phyloP scores from a whole-genome alignment of 805 yeast species.

The Candida ipomoeae region DNA sequence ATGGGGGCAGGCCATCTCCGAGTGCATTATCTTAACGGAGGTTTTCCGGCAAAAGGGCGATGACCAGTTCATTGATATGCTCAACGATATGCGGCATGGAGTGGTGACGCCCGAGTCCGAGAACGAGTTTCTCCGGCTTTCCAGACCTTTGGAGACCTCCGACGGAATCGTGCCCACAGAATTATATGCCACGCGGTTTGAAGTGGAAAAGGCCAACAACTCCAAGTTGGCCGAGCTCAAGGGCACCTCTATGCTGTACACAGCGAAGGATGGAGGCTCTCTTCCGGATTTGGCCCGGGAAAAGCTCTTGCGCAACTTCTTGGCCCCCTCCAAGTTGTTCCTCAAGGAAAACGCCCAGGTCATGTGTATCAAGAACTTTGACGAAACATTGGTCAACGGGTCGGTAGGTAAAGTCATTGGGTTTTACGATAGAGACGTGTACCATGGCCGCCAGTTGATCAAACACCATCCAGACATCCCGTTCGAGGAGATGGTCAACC shows the following conservation, averaged over 20 bases:
- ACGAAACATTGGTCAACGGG: conserved; percentile 85
- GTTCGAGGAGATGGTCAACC: conserved; percentile 19
- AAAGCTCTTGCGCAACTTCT: conserved; percentile 13
- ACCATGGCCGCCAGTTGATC: conserved; percentile 23
- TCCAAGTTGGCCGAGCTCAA: conserved; percentile 36
- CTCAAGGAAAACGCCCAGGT: conserved; percentile 89
- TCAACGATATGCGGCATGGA: conserved; percentile 79
- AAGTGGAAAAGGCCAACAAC: conserved; percentile 75
- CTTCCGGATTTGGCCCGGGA: conserved; percentile 24
- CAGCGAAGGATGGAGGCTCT: conserved; percentile 33
- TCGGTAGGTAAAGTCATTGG: conserved; percentile 74
- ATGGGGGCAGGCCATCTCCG: conserved; percentile 63
- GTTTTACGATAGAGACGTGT: conserved; percentile 45
- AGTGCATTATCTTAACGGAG: conserved; percentile 65
- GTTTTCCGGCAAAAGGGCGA: conserved; percentile 92
- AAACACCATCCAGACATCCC: conserved; percentile 18
- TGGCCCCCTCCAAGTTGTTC: conserved; percentile 16
- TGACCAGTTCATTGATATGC: conserved; percentile 64
- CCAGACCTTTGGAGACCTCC: conserved; percentile 52
- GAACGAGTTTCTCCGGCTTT: conserved; percentile 46
- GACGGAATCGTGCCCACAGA: conserved; percentile 90
- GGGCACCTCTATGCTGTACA: conserved; percentile 44
- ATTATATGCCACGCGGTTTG: conserved; percentile 77
- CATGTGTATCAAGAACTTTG: conserved; percentile 77
- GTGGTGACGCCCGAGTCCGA: conserved; percentile 48